A percentile compares a stretch with the other conserved stretches of the same genome.
These are phyloP conservation scores for Pseudogymnoascus sp. DNA, from an alignment of 2,329 filamentous ascomycete genomes.

Conservation along the genomic window DNA sequence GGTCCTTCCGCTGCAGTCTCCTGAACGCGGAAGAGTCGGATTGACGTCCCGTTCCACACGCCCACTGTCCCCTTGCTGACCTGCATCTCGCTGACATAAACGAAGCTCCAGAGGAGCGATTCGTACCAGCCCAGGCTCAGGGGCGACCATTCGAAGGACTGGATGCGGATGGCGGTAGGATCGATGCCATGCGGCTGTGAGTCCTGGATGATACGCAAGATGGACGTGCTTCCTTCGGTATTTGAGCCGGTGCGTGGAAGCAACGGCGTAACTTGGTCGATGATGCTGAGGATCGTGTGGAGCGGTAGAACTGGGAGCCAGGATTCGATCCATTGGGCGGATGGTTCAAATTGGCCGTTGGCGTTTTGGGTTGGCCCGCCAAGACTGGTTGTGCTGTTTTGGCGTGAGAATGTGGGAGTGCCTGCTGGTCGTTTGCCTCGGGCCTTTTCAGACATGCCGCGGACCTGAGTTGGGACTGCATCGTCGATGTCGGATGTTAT, in stretches of 20 bases:
- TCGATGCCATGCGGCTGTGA: constrained; percentile 67
- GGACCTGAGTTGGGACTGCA: constrained; percentile 71
- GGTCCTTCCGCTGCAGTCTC: constrained; percentile 75
- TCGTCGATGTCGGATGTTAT: constrained; percentile 63
- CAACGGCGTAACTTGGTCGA: constrained; percentile 55
- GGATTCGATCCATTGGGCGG: constrained; percentile 78
- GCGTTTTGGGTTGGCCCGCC: not conserved
- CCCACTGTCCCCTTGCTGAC: constrained; percentile 80
- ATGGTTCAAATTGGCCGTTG: constrained; percentile 65
- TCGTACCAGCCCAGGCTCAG: constrained; percentile 93
- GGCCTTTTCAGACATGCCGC: constrained; percentile 96
- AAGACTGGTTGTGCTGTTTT: constrained; percentile 82
- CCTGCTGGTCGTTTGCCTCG: constrained; percentile 91
- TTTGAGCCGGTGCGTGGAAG: constrained; percentile 40
- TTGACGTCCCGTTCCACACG: constrained; percentile 85
- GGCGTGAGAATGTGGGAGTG: constrained; percentile 73
- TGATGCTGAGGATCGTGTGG: constrained; percentile 75
- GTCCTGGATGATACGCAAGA: constrained; percentile 48
- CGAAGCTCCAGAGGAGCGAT: constrained; percentile 85
- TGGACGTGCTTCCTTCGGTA: constrained; percentile 39
- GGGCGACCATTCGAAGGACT: constrained; percentile 91
- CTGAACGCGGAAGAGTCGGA: constrained; percentile 85
- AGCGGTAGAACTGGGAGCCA: constrained; percentile 91
- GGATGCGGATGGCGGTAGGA: constrained; percentile 65
- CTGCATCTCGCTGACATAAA: constrained; percentile 86